Base-by-base conservation (phyloP, 2,329 filamentous ascomycete genomes). In the Microdochium paspali region DNA sequence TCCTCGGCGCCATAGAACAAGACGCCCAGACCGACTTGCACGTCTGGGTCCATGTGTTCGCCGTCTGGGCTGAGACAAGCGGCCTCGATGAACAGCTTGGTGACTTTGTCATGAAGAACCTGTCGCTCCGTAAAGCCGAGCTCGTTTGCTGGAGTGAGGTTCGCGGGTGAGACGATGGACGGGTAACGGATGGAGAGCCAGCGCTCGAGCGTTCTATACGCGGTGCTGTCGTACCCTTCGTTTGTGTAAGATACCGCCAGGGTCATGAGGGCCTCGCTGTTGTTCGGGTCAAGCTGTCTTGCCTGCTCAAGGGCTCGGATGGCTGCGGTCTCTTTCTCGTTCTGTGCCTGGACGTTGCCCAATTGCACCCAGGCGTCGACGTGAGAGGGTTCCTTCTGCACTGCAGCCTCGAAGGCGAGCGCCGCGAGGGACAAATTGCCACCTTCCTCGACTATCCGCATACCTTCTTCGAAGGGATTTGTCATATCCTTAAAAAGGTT, bases 121-220 rank as follows among this genome's bases (percentile, higher is more conserved):
- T 93, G 84, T 24, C 91, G 86, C 69, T 97, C 91, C 24, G 90
- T 96, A 71, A 97, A 96, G 56, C 91, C 90, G 58, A 96, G 78
- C 49, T 96, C 89, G n/a, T 82, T 77, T 13, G 84, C 80, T 0
- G 84, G 80, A 20, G 87, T 86, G 15, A 94, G 70, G 30, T 88
- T 77, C 45, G 80, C 77, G 12, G 83, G 84, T 45, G 87, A 70
- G 58, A 90, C 81, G 53, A 98, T 81, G 30, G 81, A 74, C 6
- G 93, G 90, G 67, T 98, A 98, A 67, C 95, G 95, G 59, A 87
- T 81, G n/a, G 89, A 88, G 25, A 98, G 77, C 93, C 93, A 98
- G 54, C 91, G 87, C 70, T 98, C 93, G 13, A 98, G 77, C 10
- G 91, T 97, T 47, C 91, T 83, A 73, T 97, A 98, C 44, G 93